phyloP scores from a whole-genome alignment of 2,329 filamentous ascomycete genomes.

The Neodidymelliopsis sp. region DNA sequence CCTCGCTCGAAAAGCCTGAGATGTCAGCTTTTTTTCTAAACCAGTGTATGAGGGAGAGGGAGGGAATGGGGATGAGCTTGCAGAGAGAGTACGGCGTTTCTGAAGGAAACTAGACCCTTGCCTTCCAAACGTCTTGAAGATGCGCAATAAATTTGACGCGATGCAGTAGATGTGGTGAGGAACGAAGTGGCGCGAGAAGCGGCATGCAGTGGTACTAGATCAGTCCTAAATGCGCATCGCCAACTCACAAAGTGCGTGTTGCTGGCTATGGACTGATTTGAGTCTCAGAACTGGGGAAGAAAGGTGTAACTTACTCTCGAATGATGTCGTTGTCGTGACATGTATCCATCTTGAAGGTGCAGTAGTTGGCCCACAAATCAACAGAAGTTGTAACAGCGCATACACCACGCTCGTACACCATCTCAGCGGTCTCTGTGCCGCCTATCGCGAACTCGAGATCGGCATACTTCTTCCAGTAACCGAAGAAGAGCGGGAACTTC shows the following conservation, averaged over 20 bases:
- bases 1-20: slow-evolving; percentile 90
- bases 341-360: slow-evolving; percentile 96
- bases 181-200: slow-evolving; percentile 51
- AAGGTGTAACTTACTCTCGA: slow-evolving; percentile 90
- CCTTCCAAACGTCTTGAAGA: slow-evolving; percentile 19
- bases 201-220: slow-evolving; percentile 30
- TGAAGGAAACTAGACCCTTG: slow-evolving; percentile 21
- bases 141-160: slow-evolving; percentile 21
- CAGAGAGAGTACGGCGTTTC: slow-evolving; percentile 22
- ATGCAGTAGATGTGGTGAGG: slow-evolving; percentile 23
- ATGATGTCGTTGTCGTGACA: slow-evolving; percentile 93
- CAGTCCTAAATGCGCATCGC: slow-evolving; percentile 28
- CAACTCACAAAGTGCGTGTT: slow-evolving; percentile 21
- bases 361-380: slow-evolving; percentile 97
- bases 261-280: slow-evolving; percentile 39
- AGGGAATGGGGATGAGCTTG: slow-evolving; percentile 25
- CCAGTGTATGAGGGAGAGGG: slow-evolving; percentile 9
- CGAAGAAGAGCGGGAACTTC: slow-evolving; percentile 94
- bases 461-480: slow-evolving; percentile 99
- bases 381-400: slow-evolving; percentile 93
- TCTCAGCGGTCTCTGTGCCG: slow-evolving; percentile 94
- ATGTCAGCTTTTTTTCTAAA: slow-evolving; percentile 19
- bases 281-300: slow-evolving; percentile 36
- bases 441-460: slow-evolving; percentile 97
- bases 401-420: slow-evolving; percentile 96